These are phyloP conservation scores for Candida silvicultrix DNA, from an alignment of 805 yeast genomes.

Conservation along the genomic window DNA sequence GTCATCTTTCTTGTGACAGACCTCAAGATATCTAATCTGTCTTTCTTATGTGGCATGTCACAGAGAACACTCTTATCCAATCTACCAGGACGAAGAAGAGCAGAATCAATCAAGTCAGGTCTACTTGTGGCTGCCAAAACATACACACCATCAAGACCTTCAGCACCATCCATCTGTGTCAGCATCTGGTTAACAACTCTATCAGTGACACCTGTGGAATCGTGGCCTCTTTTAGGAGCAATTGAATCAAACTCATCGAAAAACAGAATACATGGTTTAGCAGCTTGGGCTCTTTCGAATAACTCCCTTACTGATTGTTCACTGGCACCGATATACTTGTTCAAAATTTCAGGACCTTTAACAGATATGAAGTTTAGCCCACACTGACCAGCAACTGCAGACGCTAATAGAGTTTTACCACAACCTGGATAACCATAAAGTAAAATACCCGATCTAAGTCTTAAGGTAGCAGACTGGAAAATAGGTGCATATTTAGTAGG, in stretches of 20 bases:
- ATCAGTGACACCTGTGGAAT: slow-evolving; percentile 96
- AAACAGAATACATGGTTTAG: slow-evolving; percentile 87
- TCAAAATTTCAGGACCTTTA: slow-evolving; percentile 92
- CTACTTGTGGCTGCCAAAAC: slow-evolving; percentile 94
- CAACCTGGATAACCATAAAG: slow-evolving; percentile 97
- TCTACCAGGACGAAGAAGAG: slow-evolving; percentile 92
- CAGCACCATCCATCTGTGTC: slow-evolving; percentile 99
- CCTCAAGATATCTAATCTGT: slow-evolving; percentile 65
- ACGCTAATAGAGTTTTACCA: slow-evolving; percentile 89
- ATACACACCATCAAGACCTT: slow-evolving; percentile 93
- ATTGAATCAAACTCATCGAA: slow-evolving; percentile 96
- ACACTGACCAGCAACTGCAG: slow-evolving; percentile 90
- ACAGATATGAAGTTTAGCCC: slow-evolving; percentile 90
- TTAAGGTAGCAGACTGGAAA: slow-evolving; percentile 79
- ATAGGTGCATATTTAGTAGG: slow-evolving; percentile 95
- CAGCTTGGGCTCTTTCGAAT: slow-evolving; percentile 91
- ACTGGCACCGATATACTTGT: slow-evolving; percentile 95
- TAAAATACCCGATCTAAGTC: slow-evolving; percentile 84
- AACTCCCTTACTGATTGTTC: slow-evolving; percentile 92
- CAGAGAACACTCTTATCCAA: slow-evolving; percentile 89
- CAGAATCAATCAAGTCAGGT: slow-evolving; percentile 94
- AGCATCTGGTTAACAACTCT: slow-evolving; percentile 94
- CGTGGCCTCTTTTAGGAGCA: slow-evolving; percentile 97
- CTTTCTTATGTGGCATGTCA: slow-evolving; percentile 70
- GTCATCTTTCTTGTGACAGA: slow-evolving; percentile 58